Conservation (phyloP, 768 basidiomycete genomes). For the Gyrodon lividus region DNA sequence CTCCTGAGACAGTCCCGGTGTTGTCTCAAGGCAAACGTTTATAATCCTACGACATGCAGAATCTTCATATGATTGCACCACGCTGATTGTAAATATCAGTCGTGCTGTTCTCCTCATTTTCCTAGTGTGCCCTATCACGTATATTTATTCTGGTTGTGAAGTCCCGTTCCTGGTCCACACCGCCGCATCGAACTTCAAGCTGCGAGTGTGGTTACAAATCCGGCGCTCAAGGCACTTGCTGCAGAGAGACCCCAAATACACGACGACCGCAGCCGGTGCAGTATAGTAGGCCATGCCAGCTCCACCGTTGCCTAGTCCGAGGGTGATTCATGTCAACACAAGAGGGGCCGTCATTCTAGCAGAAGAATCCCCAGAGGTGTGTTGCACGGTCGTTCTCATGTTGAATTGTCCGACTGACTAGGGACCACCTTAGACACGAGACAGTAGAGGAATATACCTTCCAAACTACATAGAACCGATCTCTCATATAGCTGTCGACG, state of each 20-base stretch:
- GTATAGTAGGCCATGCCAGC: slow-evolving; percentile 38
- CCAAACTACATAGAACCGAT: slow-evolving; percentile 98
- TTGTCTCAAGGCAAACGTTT: slow-evolving; percentile 6
- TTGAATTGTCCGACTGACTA: slow-evolving; percentile 13
- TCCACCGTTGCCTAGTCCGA: slow-evolving; percentile 75
- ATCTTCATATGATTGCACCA: background rate
- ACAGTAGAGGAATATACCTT: slow-evolving; percentile 95
- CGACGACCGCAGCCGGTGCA: slow-evolving; percentile 10
- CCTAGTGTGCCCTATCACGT: background rate
- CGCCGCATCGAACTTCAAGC: background rate
- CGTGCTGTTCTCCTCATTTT: slow-evolving; percentile 7
- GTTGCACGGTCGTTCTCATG: slow-evolving; percentile 23
- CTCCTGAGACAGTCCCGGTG: background rate
- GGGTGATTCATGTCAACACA: slow-evolving; percentile 92
- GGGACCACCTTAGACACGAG: slow-evolving; percentile 75
- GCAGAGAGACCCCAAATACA: slow-evolving; percentile 13
- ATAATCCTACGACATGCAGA: slow-evolving; percentile 2
- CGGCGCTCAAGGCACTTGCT: slow-evolving; percentile 4
- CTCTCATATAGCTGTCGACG: slow-evolving; percentile 96
- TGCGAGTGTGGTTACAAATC: slow-evolving; percentile 15
- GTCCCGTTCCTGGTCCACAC: too few species aligned
- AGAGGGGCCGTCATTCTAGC: slow-evolving; percentile 90
- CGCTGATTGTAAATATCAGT: too few species aligned
- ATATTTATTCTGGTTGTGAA: background rate
- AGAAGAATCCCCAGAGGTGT: slow-evolving; percentile 92